Percentiles rank a stretch among this genome's conserved stretches.
Evolutionary conservation across 495 filamentous ascomycete genomes (phyloP).

Genomic region (Neurospora sp.): DNA sequence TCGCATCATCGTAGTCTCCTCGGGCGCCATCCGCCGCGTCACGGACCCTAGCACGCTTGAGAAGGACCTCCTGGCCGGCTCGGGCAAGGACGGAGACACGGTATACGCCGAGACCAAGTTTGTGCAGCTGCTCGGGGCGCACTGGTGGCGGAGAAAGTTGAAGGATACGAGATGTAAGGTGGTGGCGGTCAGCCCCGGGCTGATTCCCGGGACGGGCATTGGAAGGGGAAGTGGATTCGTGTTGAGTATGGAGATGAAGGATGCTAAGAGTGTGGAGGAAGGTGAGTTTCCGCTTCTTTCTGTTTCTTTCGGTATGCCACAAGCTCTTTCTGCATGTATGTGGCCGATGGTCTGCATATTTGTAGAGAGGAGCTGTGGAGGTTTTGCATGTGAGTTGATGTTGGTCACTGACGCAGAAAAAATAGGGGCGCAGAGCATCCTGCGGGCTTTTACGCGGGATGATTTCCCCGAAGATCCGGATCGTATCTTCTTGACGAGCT

Average conservation of each 20-base stretch:
- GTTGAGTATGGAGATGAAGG: slow-evolving; percentile 15
- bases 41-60: slow-evolving; percentile 22
- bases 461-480: slow-evolving; percentile 37
- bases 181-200: slow-evolving; percentile 36
- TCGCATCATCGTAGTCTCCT: slow-evolving; percentile 34
- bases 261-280: slow-evolving; percentile 29
- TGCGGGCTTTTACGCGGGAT: slow-evolving; percentile 29
- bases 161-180: slow-evolving; percentile 20
- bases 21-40: slow-evolving; percentile 25
- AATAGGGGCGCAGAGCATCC: slow-evolving; percentile 29
- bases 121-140: slow-evolving; percentile 31
- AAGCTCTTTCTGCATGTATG: background rate
- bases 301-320: background rate
- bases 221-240: slow-evolving; percentile 8
- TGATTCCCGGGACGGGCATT: slow-evolving; percentile 31
- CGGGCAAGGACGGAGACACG: slow-evolving; percentile 10
- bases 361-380: background rate
- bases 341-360: background rate
- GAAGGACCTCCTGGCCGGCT: slow-evolving; percentile 19
- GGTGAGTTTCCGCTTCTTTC: slow-evolving; percentile 16
- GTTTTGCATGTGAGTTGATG: too few relatives aligned
- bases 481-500: slow-evolving; percentile 36
- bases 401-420: background rate
- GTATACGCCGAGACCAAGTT: slow-evolving; percentile 34
- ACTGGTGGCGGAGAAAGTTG: slow-evolving; percentile 41